Evolutionary conservation across 1,284 basidiomycete genomes (phyloP), one percentile per base, ranked within the genome.

Genomic region (Cerrena zonata): DNA sequence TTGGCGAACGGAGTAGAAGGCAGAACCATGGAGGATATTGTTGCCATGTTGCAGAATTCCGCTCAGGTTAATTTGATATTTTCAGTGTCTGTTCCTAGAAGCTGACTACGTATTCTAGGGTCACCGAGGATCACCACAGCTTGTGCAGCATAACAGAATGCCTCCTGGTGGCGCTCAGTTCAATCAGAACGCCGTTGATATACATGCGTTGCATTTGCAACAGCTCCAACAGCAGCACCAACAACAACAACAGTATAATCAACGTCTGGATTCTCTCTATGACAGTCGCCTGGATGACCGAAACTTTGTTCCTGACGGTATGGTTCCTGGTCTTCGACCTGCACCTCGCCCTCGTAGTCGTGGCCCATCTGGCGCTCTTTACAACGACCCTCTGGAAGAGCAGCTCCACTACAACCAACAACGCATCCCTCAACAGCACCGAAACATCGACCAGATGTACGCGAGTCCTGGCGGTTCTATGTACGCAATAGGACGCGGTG

Each of bases 291-390:
- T 79, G 37, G 84, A 89, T 45, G 86, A 89, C 58, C 76, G 86
- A 51, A 80, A 76, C 57, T 91, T 91, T 59, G 78, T 88, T 25
- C 86, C 89, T 7, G 86, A 91, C 66, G 86, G 85, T 27, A 80
- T 91, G 76, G 88, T 91, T 10, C 89, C 88, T 38, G 88, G 89
- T 15, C 73, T 91, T 27, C 81, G 87, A 40, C 77, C 84, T 36
- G 75, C 73, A 19, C 79, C 77, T 43, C 62, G 65, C 42, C 76
- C 79, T 50, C 77, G 86, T 49, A 75, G 69, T 59, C 73, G 84
- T 41, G 85, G 88, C 50, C 56, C 63, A 15, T 74, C 72, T 51
- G 69, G 68, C 10, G 67, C 71, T 3, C 70, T 83, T 53, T 86
- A 79, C 61, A 66, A 75, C 39, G 84, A 86, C 37, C 69, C 74